Evolutionary conservation across 192 early-diverging fungal genomes (phyloP).

Genomic region (Coemansia sp.): DNA sequence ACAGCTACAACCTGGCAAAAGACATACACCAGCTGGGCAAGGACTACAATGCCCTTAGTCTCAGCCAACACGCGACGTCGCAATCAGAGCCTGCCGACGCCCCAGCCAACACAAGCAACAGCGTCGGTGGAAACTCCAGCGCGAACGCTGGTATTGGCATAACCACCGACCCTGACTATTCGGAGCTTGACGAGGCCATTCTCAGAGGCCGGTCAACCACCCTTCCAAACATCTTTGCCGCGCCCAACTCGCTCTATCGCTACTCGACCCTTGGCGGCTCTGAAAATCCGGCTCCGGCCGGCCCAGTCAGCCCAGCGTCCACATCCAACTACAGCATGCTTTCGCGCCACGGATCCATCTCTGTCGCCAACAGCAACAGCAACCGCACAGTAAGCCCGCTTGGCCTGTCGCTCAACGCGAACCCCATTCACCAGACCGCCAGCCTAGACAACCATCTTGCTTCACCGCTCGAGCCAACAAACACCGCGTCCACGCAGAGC

Average conservation of each 20-base stretch:
- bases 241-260: slow-evolving; percentile 32
- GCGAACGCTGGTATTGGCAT: not conserved
- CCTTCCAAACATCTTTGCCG: slow-evolving; percentile 43
- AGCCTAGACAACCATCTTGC: slow-evolving; percentile 45
- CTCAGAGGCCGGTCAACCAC: slow-evolving; percentile 52
- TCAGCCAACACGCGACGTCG: slow-evolving; percentile 13
- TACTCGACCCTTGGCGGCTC: slow-evolving; percentile 14
- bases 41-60: slow-evolving; percentile 25
- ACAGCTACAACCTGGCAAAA: not conserved
- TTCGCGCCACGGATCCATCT: slow-evolving; percentile 45
- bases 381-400: slow-evolving; percentile 47
- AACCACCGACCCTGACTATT: slow-evolving; percentile 31
- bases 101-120: not conserved
- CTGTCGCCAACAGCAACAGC: slow-evolving; percentile 26
- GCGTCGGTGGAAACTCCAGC: not conserved
- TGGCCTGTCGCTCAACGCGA: slow-evolving; percentile 31
- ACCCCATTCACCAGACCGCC: slow-evolving; percentile 40
- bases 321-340: slow-evolving; percentile 37
- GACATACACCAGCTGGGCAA: slow-evolving; percentile 31
- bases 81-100: not conserved
- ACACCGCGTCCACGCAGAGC: slow-evolving; percentile 5
- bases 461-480: slow-evolving; percentile 15
- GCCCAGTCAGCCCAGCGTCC: slow-evolving; percentile 33
- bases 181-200: slow-evolving; percentile 52
- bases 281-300: slow-evolving; percentile 15